phyloP scores from a whole-genome alignment of 257 asterid species.

The Eustoma russellianum region DNA sequence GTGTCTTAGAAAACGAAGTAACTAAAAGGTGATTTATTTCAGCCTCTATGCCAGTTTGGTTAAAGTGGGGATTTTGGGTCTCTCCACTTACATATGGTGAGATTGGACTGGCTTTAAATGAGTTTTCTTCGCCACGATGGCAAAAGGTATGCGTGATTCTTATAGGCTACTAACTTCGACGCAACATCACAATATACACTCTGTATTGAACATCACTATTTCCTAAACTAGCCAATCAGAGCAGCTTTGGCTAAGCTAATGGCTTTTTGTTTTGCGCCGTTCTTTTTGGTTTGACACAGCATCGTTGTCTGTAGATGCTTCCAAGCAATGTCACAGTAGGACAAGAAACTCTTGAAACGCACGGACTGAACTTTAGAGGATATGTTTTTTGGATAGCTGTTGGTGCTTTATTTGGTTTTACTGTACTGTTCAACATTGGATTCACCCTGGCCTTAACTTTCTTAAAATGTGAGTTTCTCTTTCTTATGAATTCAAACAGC shows the following conservation, averaged over 20 bases:
- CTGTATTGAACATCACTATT: neutral
- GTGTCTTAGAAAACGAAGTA: neutral
- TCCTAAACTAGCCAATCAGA: too few species aligned
- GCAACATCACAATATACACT: neutral
- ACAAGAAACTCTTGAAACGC: slow-evolving; percentile 37
- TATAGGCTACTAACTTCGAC: neutral
- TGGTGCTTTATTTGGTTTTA: slow-evolving; percentile 41
- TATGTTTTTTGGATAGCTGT: slow-evolving; percentile 50
- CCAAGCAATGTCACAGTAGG: slow-evolving; percentile 41
- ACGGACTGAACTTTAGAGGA: slow-evolving; percentile 41
- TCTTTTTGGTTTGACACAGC: slow-evolving; percentile 1
- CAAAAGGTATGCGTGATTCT: slow-evolving; percentile 27
- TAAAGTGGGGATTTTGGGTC: slow-evolving; percentile 68
- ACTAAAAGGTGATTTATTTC: slow-evolving; percentile 15
- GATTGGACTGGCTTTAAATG: slow-evolving; percentile 56
- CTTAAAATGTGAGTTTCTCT: slow-evolving; percentile 39
- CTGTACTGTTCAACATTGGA: slow-evolving; percentile 48
- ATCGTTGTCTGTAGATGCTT: slow-evolving; percentile 11
- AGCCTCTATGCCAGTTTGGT: slow-evolving; percentile 71
- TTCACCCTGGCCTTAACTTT: slow-evolving; percentile 37
- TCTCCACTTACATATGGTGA: slow-evolving; percentile 62
- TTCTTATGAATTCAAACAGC: neutral
- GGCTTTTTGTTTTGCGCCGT: neutral
- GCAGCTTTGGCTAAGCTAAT: too few species aligned
- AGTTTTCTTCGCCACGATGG: slow-evolving; percentile 65